Evolutionary conservation across 2,329 filamentous ascomycete species (phyloP).

Genomic region (Orbilia ellipsospora): DNA sequence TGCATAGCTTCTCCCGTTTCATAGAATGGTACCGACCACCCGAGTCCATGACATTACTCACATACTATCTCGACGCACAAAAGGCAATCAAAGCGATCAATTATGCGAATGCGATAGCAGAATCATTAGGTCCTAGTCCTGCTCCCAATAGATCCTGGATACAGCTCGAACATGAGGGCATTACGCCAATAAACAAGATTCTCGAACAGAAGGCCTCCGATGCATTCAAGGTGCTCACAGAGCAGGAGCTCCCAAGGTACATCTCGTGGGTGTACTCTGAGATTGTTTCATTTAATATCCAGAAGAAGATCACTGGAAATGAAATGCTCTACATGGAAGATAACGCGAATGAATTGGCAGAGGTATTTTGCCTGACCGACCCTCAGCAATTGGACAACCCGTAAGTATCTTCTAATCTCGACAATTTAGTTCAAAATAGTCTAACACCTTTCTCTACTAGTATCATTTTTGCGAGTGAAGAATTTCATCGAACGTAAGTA

Average conservation of each 20-base stretch:
- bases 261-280: constrained; percentile 76
- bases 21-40: constrained; percentile 70
- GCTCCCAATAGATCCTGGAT: constrained; percentile 67
- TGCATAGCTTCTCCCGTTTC: constrained; percentile 76
- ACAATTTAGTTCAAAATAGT: too few species aligned
- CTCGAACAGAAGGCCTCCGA: constrained; percentile 73
- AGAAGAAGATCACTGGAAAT: constrained; percentile 74
- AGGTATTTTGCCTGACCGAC: constrained; percentile 81
- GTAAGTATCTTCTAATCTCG: constrained; percentile 15
- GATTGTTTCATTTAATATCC: constrained; percentile 73
- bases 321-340: constrained; percentile 71
- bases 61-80: constrained; percentile 77
- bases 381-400: constrained; percentile 77
- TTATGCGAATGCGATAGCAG: constrained; percentile 76
- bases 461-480: constrained; percentile 39
- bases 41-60: constrained; percentile 72
- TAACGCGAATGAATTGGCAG: constrained; percentile 75
- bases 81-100: constrained; percentile 77
- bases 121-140: constrained; percentile 64
- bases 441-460: constrained; percentile 38
- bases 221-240: constrained; percentile 73
- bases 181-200: constrained; percentile 69
- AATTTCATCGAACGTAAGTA: constrained; percentile 44
- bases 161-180: constrained; percentile 67
- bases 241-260: constrained; percentile 77